Conservation (phyloP, 805 yeast genomes). For the Ogataea corticis region DNA sequence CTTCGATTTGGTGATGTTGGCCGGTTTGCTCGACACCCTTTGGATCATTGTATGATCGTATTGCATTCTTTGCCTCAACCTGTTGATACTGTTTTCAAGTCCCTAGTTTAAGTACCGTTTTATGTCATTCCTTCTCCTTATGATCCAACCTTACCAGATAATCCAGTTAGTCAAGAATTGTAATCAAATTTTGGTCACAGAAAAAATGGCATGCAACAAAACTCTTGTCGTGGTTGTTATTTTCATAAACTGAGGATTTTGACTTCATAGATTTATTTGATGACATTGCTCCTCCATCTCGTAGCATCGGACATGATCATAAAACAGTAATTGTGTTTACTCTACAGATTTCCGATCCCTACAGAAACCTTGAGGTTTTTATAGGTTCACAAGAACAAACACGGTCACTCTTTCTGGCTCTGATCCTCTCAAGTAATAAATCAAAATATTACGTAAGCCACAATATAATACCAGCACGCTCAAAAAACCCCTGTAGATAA, state of each 20-base stretch:
- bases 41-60: neutral
- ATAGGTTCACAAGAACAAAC: no score
- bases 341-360: no score
- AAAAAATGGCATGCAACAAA: neutral
- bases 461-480: neutral
- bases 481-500: neutral
- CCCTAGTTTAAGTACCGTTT: neutral
- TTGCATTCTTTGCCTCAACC: neutral
- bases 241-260: neutral
- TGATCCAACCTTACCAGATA: neutral
- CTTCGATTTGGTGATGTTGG: neutral
- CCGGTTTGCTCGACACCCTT: neutral
- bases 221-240: neutral
- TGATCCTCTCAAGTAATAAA: no score
- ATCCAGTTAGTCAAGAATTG: no score
- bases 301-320: no score
- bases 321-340: no score
- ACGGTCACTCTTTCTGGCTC: no score
- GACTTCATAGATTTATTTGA: neutral
- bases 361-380: no score
- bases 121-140: neutral
- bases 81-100: neutral
- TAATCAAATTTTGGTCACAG: no score
- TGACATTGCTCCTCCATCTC: no score
- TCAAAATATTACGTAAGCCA: slow-evolving; percentile 2